phyloP scores from a whole-genome alignment of 495 filamentous ascomycete species.

The Podospora tetraspora region DNA sequence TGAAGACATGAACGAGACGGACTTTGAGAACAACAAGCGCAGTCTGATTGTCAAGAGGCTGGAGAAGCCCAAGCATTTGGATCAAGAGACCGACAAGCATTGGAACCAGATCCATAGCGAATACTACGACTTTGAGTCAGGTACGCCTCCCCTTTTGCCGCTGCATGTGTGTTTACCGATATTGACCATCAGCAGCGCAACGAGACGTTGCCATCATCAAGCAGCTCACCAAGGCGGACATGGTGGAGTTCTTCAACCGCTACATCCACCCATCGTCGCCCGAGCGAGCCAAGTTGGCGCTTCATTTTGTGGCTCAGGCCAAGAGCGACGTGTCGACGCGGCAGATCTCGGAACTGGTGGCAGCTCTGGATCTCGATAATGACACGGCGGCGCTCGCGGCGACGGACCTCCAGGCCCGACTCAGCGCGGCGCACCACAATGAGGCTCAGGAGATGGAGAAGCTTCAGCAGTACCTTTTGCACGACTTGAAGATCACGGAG shows the following conservation, averaged over 20 bases:
- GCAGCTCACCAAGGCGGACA: constrained; percentile 67
- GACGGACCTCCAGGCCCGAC: constrained; percentile 29
- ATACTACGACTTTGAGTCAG: constrained; percentile 79
- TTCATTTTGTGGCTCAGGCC: constrained; percentile 75
- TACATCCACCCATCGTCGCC: constrained; percentile 72
- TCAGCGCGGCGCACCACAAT: constrained; percentile 32
- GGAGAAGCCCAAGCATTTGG: constrained; percentile 89
- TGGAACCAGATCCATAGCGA: constrained; percentile 83
- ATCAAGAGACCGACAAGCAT: constrained; percentile 74
- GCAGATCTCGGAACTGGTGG: constrained; percentile 51
- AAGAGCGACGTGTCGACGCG: constrained; percentile 43
- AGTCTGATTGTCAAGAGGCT: constrained; percentile 82
- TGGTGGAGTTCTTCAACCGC: constrained; percentile 71
- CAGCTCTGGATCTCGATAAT: constrained; percentile 25
- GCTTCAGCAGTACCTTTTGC: constrained; percentile 34
- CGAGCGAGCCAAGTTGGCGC: constrained; percentile 68
- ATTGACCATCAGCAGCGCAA: constrained; percentile 47
- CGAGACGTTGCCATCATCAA: constrained; percentile 71
- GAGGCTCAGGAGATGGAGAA: constrained; percentile 28
- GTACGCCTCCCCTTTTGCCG: constrained; percentile 45
- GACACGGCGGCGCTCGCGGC: constrained; percentile 22
- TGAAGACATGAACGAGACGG: constrained; percentile 69
- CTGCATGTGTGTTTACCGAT: not conserved
- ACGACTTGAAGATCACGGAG: constrained; percentile 30
- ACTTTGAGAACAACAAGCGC: constrained; percentile 87